phyloP scores from a whole-genome alignment of 495 filamentous ascomycete species.

The Daldinia concentrica region DNA sequence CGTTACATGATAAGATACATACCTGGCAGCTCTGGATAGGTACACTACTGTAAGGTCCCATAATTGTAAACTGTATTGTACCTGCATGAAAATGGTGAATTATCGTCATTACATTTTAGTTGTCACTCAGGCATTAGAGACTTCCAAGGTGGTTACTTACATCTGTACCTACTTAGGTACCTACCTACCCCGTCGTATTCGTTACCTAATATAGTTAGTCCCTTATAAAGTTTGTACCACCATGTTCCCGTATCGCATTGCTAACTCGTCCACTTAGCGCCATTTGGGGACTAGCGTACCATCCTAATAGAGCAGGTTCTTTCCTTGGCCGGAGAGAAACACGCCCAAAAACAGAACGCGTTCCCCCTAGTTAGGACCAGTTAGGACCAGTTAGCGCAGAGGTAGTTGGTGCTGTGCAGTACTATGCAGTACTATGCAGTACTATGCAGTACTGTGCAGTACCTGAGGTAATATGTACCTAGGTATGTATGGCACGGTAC shows the following conservation, averaged over 20 bases:
- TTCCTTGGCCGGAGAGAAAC: slow-evolving; percentile 21
- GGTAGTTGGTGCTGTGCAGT: not conserved
- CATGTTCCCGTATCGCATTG: slow-evolving; percentile 19
- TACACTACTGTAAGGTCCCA: not conserved
- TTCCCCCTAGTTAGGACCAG: too few relatives aligned
- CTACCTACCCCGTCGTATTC: slow-evolving; percentile 25
- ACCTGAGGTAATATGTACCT: not conserved
- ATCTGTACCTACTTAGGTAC: not conserved
- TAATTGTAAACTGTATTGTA: slow-evolving; percentile 21
- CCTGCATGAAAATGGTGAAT: slow-evolving; percentile 38
- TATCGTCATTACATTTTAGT: slow-evolving; percentile 29
- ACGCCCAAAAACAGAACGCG: slow-evolving; percentile 21
- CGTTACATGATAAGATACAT: slow-evolving; percentile 21
- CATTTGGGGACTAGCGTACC: slow-evolving; percentile 12
- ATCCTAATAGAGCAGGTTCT: slow-evolving; percentile 14
- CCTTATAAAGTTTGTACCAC: not conserved
- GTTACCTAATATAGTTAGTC: slow-evolving; percentile 20
- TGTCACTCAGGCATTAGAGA: not conserved
- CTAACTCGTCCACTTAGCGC: not conserved
- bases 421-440: not conserved
- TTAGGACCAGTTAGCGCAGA: not conserved
- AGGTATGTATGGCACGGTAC: not conserved
- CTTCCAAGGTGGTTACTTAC: not conserved
- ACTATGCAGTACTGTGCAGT: not conserved
- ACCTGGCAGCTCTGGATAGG: not conserved